These are phyloP conservation scores for Didymella lethalis DNA, from an alignment of 2,329 filamentous ascomycete species.

Conservation along the genomic window DNA sequence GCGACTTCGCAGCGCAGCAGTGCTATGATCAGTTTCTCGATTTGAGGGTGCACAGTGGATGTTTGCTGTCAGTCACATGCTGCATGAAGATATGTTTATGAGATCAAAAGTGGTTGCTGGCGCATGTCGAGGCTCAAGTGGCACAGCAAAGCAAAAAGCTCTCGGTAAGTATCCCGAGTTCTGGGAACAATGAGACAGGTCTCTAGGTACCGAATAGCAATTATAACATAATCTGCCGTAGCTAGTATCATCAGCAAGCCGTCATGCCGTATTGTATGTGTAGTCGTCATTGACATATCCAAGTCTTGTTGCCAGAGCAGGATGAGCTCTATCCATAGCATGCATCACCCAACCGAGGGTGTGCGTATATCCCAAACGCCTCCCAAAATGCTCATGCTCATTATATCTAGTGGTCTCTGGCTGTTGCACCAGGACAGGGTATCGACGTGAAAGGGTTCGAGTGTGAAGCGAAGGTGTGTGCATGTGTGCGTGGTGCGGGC, in stretches of 20 bases:
- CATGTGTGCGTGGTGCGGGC: conserved; percentile 19
- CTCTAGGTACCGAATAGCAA: conserved; percentile 9
- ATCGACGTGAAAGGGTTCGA: conserved; percentile 44
- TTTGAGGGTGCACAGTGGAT: no score
- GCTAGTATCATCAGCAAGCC: conserved; percentile 9
- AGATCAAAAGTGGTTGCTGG: background rate
- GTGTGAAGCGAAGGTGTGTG: conserved; percentile 34
- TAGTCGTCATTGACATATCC: conserved; percentile 15
- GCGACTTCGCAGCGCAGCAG: conserved; percentile 6
- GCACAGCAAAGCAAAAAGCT: conserved; percentile 8
- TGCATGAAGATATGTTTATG: no score
- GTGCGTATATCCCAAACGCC: conserved; percentile 37
- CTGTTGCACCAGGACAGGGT: conserved; percentile 39
- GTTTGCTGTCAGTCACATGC: background rate
- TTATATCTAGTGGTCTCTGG: conserved; percentile 36
- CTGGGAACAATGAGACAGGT: background rate
- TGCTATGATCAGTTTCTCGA: background rate
- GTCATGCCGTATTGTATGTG: conserved; percentile 15
- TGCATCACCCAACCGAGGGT: conserved; percentile 14
- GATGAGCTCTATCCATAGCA: conserved; percentile 13
- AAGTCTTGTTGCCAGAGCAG: conserved; percentile 6
- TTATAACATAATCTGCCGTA: conserved; percentile 7
- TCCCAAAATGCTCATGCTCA: conserved; percentile 44
- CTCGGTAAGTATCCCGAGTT: conserved; percentile 4
- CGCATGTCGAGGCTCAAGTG: conserved; percentile 1